These are phyloP conservation scores for Neurospora sp. DNA, from an alignment of 495 filamentous ascomycete genomes.

Conservation along the genomic window DNA sequence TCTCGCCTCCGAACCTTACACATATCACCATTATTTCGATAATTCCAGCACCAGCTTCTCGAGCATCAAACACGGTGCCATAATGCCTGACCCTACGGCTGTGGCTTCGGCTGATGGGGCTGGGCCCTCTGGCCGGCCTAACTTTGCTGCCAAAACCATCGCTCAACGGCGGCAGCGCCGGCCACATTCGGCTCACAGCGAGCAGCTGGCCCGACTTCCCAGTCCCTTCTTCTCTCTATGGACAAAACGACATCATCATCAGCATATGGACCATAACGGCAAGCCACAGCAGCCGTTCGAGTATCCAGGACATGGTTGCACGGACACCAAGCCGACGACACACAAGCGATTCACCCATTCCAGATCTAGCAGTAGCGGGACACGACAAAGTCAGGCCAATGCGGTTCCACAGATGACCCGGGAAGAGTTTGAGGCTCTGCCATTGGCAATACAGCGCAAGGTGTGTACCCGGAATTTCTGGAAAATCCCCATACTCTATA, in stretches of 20 bases:
- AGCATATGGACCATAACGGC: slow-evolving; percentile 8
- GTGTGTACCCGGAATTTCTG: slow-evolving; percentile 26
- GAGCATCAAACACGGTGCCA: slow-evolving; percentile 4
- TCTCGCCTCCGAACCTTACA: slow-evolving; percentile 4
- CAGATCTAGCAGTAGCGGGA: slow-evolving; percentile 17
- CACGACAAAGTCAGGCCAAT: slow-evolving; percentile 13
- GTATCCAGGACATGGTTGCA: slow-evolving; percentile 1
- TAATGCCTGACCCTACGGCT: slow-evolving; percentile 18
- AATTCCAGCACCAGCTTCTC: neutral
- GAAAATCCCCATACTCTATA: neutral
- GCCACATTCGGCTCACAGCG: slow-evolving; percentile 17
- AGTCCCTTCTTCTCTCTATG: slow-evolving; percentile 22
- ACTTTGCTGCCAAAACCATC: neutral
- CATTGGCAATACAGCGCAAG: slow-evolving; percentile 48
- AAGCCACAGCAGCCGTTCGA: slow-evolving; percentile 3
- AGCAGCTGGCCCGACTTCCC: slow-evolving; percentile 8
- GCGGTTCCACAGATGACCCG: slow-evolving; percentile 24
- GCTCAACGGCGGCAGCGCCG: slow-evolving; percentile 12
- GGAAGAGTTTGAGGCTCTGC: slow-evolving; percentile 40
- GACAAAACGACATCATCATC: slow-evolving; percentile 14
- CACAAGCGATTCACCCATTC: slow-evolving; percentile 13
- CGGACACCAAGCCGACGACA: slow-evolving; percentile 13
- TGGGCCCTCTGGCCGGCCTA: neutral
- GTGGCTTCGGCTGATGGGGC: slow-evolving; percentile 7
- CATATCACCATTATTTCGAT: neutral